These are phyloP conservation scores for Solanum hybrid DNA, from an alignment of 305 asterid genomes.

Conservation along the genomic window DNA sequence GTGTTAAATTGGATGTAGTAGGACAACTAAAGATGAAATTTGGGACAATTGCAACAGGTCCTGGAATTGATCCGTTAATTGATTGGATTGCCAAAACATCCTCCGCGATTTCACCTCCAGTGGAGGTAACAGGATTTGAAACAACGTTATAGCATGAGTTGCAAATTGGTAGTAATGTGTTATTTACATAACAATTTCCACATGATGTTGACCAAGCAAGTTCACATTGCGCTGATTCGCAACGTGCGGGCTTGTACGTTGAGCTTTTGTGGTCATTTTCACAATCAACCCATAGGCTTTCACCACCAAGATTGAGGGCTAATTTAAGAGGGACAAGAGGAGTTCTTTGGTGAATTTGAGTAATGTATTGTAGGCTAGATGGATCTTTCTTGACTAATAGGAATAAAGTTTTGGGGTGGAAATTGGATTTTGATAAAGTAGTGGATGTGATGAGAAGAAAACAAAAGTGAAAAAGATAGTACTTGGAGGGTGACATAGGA, in stretches of 20 bases:
- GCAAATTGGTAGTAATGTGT: constrained; percentile 6
- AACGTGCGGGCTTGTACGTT: background rate
- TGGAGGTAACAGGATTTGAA: background rate
- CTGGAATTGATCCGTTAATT: constrained; percentile 3
- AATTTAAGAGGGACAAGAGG: constrained; percentile 14
- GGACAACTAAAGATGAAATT: constrained; percentile 10
- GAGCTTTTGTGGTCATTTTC: background rate
- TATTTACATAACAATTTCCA: background rate
- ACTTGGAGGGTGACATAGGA: background rate
- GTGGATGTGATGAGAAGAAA: background rate
- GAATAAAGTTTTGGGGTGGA: constrained; percentile 5
- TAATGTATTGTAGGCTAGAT: constrained; percentile 6
- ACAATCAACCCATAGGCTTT: constrained; percentile 17
- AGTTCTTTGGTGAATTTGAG: constrained; percentile 13
- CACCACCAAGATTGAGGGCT: constrained; percentile 15
- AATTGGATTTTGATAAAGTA: background rate
- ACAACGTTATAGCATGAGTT: constrained; percentile 7
- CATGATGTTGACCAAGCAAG: background rate
- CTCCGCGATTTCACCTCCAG: background rate
- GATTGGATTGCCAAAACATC: constrained; percentile 11
- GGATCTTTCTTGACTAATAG: constrained; percentile 13
- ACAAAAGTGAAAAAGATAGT: background rate
- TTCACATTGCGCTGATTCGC: background rate
- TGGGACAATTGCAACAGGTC: background rate
- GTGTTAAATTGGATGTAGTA: background rate